Evolutionary conservation across 2,329 filamentous ascomycete genomes (phyloP).

Genomic region (Nothomitra cinnamomea): DNA sequence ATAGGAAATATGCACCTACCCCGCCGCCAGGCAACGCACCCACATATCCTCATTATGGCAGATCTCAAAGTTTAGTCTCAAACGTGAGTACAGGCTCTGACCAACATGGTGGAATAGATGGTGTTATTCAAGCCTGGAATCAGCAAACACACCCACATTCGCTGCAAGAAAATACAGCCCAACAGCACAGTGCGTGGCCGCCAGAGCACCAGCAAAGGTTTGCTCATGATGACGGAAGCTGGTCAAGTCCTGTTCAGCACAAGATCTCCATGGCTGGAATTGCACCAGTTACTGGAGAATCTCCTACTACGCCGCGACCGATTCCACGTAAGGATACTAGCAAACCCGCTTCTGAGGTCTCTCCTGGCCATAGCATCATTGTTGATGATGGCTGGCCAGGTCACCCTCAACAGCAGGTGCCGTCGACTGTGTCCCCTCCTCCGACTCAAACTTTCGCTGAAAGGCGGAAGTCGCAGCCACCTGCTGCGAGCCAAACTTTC

Average conservation of each 20-base stretch:
- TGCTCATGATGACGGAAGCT: not conserved
- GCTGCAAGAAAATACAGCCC: not conserved
- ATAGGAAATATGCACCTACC: not conserved
- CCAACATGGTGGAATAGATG: not conserved
- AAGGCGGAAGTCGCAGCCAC: not conserved
- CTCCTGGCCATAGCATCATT: not conserved
- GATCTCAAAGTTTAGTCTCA: not conserved
- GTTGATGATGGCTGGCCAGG: not conserved
- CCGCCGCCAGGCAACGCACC: not conserved
- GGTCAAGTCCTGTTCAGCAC: not conserved
- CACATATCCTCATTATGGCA: not conserved
- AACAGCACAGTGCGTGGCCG: not conserved
- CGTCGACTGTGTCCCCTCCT: no score
- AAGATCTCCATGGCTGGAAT: not conserved
- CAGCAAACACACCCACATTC: not conserved
- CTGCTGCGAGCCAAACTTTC: not conserved
- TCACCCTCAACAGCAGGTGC: not conserved
- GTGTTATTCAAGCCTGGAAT: slow-evolving; percentile 2
- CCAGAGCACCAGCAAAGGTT: not conserved
- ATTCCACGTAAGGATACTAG: not conserved
- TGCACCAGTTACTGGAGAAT: no score
- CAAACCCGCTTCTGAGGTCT: not conserved
- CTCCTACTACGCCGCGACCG: no score
- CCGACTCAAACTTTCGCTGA: no score
- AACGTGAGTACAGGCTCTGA: not conserved